Conservation (phyloP, 495 filamentous ascomycete genomes). For the Tuber indicum region DNA sequence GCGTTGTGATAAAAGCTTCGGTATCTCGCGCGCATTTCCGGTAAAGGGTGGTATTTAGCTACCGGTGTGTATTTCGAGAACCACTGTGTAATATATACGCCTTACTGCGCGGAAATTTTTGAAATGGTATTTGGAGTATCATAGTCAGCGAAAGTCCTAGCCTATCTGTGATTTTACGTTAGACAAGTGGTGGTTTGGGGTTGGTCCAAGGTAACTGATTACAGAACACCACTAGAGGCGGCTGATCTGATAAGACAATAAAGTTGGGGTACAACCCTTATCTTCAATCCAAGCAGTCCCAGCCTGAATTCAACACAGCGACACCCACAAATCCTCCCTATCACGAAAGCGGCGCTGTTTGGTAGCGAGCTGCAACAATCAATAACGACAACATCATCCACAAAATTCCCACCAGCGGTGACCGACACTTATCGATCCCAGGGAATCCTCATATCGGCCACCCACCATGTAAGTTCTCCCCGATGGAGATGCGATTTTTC, state of each 20-base stretch:
- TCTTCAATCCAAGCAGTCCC: conserved; percentile 16
- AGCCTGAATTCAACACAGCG: neutral
- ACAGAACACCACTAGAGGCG: neutral
- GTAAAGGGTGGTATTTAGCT: neutral
- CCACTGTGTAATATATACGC: neutral
- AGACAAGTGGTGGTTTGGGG: neutral
- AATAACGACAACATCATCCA: conserved; percentile 23
- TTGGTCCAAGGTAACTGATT: neutral
- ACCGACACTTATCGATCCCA: conserved; percentile 24
- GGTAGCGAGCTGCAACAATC: conserved; percentile 8
- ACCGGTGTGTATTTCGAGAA: neutral
- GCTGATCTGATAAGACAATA: conserved; percentile 10
- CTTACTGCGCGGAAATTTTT: neutral
- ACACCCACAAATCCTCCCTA: conserved; percentile 7
- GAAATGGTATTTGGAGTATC: neutral
- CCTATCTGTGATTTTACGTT: neutral
- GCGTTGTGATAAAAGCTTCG: neutral
- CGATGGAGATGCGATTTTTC: conserved; percentile 12
- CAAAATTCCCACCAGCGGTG: conserved; percentile 21
- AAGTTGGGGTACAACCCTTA: conserved; percentile 16
- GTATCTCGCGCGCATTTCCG: neutral
- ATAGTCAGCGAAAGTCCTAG: neutral
- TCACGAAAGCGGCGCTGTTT: conserved; percentile 11
- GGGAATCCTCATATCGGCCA: conserved; percentile 21
- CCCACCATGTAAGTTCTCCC: conserved; percentile 34